A percentile compares a stretch with the other conserved stretches of the same genome.
Evolutionary conservation across 2,329 filamentous ascomycete species (phyloP).

Genomic region (Gaeumannomyces tritici): DNA sequence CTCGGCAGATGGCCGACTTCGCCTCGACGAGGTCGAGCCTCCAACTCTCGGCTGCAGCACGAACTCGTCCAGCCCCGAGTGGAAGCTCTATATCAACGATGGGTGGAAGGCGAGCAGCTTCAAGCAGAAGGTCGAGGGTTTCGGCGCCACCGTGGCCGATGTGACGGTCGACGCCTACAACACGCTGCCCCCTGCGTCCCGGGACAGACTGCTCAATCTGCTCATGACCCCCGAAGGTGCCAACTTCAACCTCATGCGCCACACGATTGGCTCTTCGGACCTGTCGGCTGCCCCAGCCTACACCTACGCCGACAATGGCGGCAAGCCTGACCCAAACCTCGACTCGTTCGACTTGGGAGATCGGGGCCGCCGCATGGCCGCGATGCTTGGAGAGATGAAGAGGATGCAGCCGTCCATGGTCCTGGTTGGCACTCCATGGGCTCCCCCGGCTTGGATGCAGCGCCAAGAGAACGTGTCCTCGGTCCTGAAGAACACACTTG

Average conservation of each 20-base stretch:
- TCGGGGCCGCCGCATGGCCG: slow-evolving; percentile 26
- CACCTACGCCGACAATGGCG: slow-evolving; percentile 26
- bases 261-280: slow-evolving; percentile 30
- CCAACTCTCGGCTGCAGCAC: slow-evolving; percentile 23
- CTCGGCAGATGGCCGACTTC: slow-evolving; percentile 24
- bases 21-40: slow-evolving; percentile 21
- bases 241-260: slow-evolving; percentile 28
- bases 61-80: slow-evolving; percentile 21
- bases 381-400: slow-evolving; percentile 25
- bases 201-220: slow-evolving; percentile 21
- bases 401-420: slow-evolving; percentile 22
- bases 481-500: slow-evolving; percentile 24
- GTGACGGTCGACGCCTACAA: slow-evolving; percentile 28
- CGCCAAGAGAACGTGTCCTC: slow-evolving; percentile 14
- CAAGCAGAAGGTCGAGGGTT: slow-evolving; percentile 29
- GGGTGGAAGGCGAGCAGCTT: slow-evolving; percentile 22
- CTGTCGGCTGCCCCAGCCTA: slow-evolving; percentile 28
- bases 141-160: slow-evolving; percentile 32
- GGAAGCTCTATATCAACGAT: slow-evolving; percentile 28
- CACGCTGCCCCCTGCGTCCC: slow-evolving; percentile 18
- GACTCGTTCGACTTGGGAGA: slow-evolving; percentile 24
- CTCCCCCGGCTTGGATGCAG: slow-evolving; percentile 32
- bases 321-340: slow-evolving; percentile 19
- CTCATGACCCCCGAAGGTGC: slow-evolving; percentile 25
- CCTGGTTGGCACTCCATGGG: slow-evolving; percentile 28